Base-by-base conservation (phyloP, 257 asterid genomes). In the Plantago ovata region DNA sequence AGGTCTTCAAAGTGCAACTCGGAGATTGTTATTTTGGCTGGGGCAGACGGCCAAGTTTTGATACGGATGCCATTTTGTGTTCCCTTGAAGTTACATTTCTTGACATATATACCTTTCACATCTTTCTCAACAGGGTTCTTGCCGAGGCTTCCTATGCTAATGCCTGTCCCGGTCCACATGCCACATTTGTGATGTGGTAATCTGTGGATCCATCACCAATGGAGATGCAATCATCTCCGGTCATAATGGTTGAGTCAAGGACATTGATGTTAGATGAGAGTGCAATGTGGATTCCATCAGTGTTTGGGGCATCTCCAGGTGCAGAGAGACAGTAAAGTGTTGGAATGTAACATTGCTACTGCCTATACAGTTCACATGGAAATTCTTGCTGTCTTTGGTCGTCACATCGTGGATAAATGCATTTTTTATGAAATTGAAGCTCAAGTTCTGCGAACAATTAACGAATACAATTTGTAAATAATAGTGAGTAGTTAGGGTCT, bases 151-250 rank as follows among this genome's bases (percentile, higher is more conserved):
- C 74, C 69, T 0, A 62, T 39, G 9, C 74, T 69, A 33, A 69
- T 58, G n/a, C 74, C 74, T 69, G 69, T 0, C 74, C 69, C 6
- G 69, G 74, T 3, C 74, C 69, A 47, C 69, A 69, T 1, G 24
- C 15, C 4, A 69, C 64, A 2, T 16, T 33, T 2, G 22, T 28
- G 15, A 69, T 33, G 46, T 45, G 20, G 38, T 62, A 11, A 18
- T 69, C 45, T 3, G 57, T 36, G 21, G 42, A 50, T 9, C 54
- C 74, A 32, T 69, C 65, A 13, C 68, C 68, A 23, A 68, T 16
- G 1, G 73, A 68, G 43, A 68, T 24, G 4, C 73, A 61, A 21
- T 68, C 73, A 4, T 68, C 73, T 47, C 73, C 73, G 0, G 74
- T 69, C 43, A 14, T 52, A 38, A 69, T 56, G 13, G 6, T 14